A percentile compares a stretch with the other conserved stretches of the same genome.
These are phyloP conservation scores for Tagetes patula DNA, from an alignment of 129 eudicot species.

Conservation along the genomic window DNA sequence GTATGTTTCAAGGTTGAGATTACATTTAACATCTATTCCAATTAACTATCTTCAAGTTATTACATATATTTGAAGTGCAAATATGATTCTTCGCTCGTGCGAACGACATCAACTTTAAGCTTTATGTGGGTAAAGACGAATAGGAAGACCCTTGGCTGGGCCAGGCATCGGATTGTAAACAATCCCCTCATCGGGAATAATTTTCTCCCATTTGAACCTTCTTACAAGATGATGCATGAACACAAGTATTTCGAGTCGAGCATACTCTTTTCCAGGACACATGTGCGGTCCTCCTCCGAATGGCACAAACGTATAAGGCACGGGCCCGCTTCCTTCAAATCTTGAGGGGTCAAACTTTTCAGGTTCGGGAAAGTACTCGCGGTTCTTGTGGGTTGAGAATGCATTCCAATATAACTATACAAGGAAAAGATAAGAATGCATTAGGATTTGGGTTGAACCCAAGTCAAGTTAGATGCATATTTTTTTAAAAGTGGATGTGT, in stretches of 20 bases:
- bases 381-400: slow-evolving; percentile 52
- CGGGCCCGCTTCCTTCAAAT: slow-evolving; percentile 50
- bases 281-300: slow-evolving; percentile 67
- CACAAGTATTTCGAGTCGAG: slow-evolving; percentile 38
- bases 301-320: slow-evolving; percentile 62
- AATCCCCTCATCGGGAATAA: slow-evolving; percentile 35
- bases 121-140: slow-evolving; percentile 38
- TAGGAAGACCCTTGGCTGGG: slow-evolving; percentile 44
- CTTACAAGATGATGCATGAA: slow-evolving; percentile 44
- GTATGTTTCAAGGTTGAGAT: not conserved
- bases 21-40: not conserved
- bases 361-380: slow-evolving; percentile 51
- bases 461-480: not conserved
- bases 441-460: not conserved
- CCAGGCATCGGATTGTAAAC: slow-evolving; percentile 31
- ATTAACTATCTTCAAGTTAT: not conserved
- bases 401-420: slow-evolving; percentile 62
- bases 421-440: not conserved
- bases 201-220: slow-evolving; percentile 42
- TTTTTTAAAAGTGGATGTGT: not conserved
- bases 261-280: slow-evolving; percentile 74
- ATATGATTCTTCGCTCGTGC: not conserved
- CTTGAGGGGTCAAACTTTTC: slow-evolving; percentile 52
- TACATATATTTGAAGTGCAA: not conserved
- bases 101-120: not conserved